Evolutionary conservation across 129 eudicot genomes (phyloP).

Genomic region (Silybum marianum): DNA sequence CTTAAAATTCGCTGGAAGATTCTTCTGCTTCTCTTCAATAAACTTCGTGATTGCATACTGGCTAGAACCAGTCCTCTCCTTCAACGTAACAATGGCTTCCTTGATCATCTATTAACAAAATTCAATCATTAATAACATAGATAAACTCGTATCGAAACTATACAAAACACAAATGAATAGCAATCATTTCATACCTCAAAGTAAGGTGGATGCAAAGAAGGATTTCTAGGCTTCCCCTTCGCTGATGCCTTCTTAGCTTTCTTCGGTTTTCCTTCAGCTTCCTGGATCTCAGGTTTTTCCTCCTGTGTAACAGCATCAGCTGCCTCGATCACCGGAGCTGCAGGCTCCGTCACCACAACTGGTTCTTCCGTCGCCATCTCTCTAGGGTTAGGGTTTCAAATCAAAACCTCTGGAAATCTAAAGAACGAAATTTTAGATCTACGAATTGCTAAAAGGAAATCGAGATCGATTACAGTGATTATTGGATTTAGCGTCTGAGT

Average conservation of each 20-base stretch:
- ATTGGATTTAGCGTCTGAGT: slow-evolving; percentile 34
- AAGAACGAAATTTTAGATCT: slow-evolving; percentile 17
- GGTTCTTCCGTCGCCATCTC: slow-evolving; percentile 64
- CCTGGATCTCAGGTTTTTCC: slow-evolving; percentile 33
- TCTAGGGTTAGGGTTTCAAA: slow-evolving; percentile 17
- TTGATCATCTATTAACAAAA: slow-evolving; percentile 52
- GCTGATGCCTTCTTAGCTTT: slow-evolving; percentile 51
- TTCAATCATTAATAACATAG: neutral
- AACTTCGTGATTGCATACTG: slow-evolving; percentile 71
- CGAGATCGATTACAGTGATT: slow-evolving; percentile 10
- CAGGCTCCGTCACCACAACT: slow-evolving; percentile 32
- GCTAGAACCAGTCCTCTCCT: slow-evolving; percentile 77
- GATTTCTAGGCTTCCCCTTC: slow-evolving; percentile 47
- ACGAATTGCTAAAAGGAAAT: neutral
- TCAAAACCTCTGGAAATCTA: neutral
- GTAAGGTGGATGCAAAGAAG: slow-evolving; percentile 75
- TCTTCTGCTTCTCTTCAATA: slow-evolving; percentile 67
- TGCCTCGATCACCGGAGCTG: slow-evolving; percentile 30
- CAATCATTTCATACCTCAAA: slow-evolving; percentile 52
- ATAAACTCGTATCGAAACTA: neutral
- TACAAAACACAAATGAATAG: neutral
- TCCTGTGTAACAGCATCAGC: slow-evolving; percentile 30
- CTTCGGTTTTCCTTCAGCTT: slow-evolving; percentile 32
- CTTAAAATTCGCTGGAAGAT: slow-evolving; percentile 60
- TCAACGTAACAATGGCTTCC: slow-evolving; percentile 68